These are phyloP conservation scores for Diplodia scrobiculata DNA, from an alignment of 2,329 filamentous ascomycete genomes.

Conservation along the genomic window DNA sequence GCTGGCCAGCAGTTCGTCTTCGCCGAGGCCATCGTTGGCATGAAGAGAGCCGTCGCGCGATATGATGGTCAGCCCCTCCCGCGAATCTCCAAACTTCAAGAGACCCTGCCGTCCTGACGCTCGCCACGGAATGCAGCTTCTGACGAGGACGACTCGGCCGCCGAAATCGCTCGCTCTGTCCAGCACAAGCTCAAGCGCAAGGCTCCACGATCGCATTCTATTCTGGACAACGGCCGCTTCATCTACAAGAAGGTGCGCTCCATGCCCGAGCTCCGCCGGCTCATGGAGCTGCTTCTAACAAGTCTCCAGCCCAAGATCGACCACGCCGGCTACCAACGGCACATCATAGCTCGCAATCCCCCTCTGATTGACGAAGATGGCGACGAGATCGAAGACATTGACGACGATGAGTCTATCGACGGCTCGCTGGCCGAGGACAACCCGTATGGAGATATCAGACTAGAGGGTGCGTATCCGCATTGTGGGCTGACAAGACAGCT, in stretches of 20 bases:
- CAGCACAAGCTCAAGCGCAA: conserved; percentile 73
- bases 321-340: conserved; percentile 70
- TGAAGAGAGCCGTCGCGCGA: conserved; percentile 39
- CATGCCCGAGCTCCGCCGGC: not conserved
- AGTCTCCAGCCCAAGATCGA: conserved; percentile 63
- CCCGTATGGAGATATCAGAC: conserved; percentile 70
- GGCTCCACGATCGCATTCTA: conserved; percentile 47
- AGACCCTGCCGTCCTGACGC: conserved; percentile 48
- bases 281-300: conserved; percentile 2
- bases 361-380: conserved; percentile 75
- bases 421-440: conserved; percentile 58
- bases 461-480: conserved; percentile 60
- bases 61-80: conserved; percentile 25
- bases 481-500: not conserved
- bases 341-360: conserved; percentile 74
- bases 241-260: conserved; percentile 68
- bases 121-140: conserved; percentile 55
- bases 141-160: conserved; percentile 69
- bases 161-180: conserved; percentile 66
- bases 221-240: conserved; percentile 57
- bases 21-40: conserved; percentile 45
- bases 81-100: conserved; percentile 30
- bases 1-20: conserved; percentile 47
- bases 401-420: conserved; percentile 67
- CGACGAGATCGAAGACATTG: conserved; percentile 72